Evolutionary conservation across 2,329 filamentous ascomycete genomes (phyloP).

Genomic region (Pleochaeta shiraiana): DNA sequence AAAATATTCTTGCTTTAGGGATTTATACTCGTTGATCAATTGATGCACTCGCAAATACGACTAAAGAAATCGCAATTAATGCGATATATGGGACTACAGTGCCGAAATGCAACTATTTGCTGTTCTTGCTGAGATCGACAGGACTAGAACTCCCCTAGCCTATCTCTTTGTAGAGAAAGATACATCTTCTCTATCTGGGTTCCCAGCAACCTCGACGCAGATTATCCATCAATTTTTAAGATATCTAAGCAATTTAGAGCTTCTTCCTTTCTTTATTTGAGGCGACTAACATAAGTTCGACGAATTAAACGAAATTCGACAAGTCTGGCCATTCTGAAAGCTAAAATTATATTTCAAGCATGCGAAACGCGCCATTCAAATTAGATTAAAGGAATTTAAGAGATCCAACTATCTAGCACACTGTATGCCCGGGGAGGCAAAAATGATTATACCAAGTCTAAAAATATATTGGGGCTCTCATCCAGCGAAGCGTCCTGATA

Average conservation of each 20-base stretch:
- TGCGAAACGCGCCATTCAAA: not conserved
- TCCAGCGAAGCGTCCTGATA: too few relatives aligned
- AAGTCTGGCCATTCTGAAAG: not conserved
- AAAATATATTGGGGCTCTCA: too few relatives aligned
- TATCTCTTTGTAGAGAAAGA: not conserved
- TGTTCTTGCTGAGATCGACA: not conserved
- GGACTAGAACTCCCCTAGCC: not conserved
- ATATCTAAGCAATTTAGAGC: not conserved
- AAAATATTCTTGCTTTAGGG: too few relatives aligned
- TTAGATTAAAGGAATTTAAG: not conserved
- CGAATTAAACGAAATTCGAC: not conserved
- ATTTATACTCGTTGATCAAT: not conserved
- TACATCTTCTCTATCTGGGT: not conserved
- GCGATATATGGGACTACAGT: not conserved
- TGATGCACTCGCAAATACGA: not conserved
- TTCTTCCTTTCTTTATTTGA: not conserved
- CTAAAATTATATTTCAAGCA: not conserved
- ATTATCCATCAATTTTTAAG: not conserved
- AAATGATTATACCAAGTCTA: not conserved
- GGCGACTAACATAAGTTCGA: not conserved
- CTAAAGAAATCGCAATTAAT: not conserved
- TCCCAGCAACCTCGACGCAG: not conserved
- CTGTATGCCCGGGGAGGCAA: not conserved
- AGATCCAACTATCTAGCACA: not conserved
- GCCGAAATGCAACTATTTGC: not conserved